Conservation (phyloP, 805 yeast genomes). For the Naumovozyma castellii region DNA sequence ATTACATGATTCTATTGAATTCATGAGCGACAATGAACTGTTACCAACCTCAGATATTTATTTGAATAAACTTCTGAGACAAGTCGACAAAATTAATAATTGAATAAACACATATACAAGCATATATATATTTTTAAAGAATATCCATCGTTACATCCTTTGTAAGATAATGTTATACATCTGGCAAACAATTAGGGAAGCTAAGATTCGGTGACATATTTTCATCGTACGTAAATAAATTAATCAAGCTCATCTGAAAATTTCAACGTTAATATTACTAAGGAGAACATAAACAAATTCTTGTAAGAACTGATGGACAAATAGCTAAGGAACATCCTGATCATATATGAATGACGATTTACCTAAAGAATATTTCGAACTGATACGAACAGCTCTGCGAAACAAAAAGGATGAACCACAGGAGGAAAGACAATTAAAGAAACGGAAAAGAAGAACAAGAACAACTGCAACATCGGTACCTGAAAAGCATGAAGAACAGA, state of each 20-base stretch:
- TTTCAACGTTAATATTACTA: too few relatives aligned
- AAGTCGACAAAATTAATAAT: slow-evolving; percentile 23
- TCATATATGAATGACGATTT: slow-evolving; percentile 17
- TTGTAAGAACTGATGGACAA: too few relatives aligned
- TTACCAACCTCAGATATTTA: slow-evolving; percentile 33
- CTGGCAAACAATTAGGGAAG: too few relatives aligned
- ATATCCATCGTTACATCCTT: too few relatives aligned
- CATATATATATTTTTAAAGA: too few relatives aligned
- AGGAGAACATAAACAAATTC: too few relatives aligned
- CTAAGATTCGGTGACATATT: too few relatives aligned
- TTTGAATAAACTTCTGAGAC: slow-evolving; percentile 29
- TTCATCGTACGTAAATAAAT: too few relatives aligned
- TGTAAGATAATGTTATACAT: too few relatives aligned
- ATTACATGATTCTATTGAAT: slow-evolving; percentile 41
- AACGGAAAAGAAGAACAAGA: slow-evolving; percentile 7
- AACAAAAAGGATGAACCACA: slow-evolving; percentile 12
- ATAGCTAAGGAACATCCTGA: too few relatives aligned
- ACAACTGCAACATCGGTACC: neutral
- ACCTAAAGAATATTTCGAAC: slow-evolving; percentile 26
- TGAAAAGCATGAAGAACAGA: slow-evolving; percentile 1
- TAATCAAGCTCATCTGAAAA: too few relatives aligned
- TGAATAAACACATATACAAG: neutral
- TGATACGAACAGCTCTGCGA: slow-evolving; percentile 22
- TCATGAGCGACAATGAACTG: slow-evolving; percentile 20
- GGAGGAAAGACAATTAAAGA: slow-evolving; percentile 11